Evolutionary conservation across 768 basidiomycete genomes (phyloP).

Genomic region (Lentinula edodes): DNA sequence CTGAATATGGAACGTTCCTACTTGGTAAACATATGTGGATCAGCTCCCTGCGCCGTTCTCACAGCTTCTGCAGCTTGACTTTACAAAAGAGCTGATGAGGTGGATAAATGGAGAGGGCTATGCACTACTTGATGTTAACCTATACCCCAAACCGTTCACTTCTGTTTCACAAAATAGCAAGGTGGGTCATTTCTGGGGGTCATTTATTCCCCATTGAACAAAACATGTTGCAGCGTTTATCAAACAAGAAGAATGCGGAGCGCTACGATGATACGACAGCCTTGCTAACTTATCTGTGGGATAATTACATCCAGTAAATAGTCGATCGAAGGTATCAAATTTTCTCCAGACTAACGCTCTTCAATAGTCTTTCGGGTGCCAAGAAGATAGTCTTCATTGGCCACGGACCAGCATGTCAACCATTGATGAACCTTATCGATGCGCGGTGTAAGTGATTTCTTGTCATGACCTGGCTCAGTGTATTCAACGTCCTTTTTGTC

Average conservation of each 20-base stretch:
- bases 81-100: conserved; percentile 69
- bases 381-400: conserved; percentile 77
- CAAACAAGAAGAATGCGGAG: background rate
- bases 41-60: background rate
- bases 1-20: conserved; percentile 79
- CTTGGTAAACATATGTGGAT: conserved; percentile 43
- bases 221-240: conserved; percentile 24
- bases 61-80: conserved; percentile 59
- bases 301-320: conserved; percentile 87
- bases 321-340: background rate
- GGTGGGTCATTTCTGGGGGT: conserved; percentile 19
- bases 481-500: conserved; percentile 2
- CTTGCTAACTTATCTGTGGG: conserved; percentile 80
- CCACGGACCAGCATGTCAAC: conserved; percentile 78
- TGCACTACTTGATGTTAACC: conserved; percentile 81
- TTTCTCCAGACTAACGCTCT: conserved; percentile 2
- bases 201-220: background rate
- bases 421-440: conserved; percentile 70
- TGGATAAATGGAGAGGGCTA: conserved; percentile 71
- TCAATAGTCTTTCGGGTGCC: conserved; percentile 61
- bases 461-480: background rate
- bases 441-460: conserved; percentile 48
- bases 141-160: conserved; percentile 57
- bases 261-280: background rate
- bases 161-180: conserved; percentile 15